These are phyloP conservation scores for Phytophthora pisi DNA, from an alignment of 352 stramenopile genomes.

Conservation along the genomic window DNA sequence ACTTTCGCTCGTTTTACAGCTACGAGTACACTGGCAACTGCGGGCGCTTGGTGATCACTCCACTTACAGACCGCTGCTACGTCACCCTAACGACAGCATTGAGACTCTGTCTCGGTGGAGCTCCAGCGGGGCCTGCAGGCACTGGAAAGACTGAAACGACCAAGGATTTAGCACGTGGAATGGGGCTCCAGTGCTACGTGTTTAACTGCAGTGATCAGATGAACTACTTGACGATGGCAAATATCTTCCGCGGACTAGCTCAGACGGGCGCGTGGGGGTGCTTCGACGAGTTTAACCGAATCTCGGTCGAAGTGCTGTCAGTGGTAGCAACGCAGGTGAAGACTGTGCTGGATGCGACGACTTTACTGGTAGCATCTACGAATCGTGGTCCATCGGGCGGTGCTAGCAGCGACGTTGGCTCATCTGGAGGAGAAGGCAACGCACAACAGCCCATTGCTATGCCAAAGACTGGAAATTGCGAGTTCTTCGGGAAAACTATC, in stretches of 20 bases:
- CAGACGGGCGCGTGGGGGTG: slow-evolving; percentile 96
- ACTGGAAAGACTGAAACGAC: slow-evolving; percentile 90
- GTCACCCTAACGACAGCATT: slow-evolving; percentile 86
- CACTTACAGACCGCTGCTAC: slow-evolving; percentile 85
- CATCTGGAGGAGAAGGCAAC: slow-evolving; percentile 23
- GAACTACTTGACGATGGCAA: slow-evolving; percentile 97
- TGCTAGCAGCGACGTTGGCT: slow-evolving; percentile 9
- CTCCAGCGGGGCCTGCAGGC: slow-evolving; percentile 76
- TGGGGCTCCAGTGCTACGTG: slow-evolving; percentile 86
- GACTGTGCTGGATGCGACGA: slow-evolving; percentile 93
- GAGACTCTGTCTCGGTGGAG: slow-evolving; percentile 77
- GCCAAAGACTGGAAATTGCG: slow-evolving; percentile 64
- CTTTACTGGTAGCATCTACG: slow-evolving; percentile 29
- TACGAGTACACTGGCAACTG: slow-evolving; percentile 98
- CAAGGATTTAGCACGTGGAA: slow-evolving; percentile 77
- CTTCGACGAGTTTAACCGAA: slow-evolving; percentile 98
- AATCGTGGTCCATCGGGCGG: slow-evolving; percentile 17
- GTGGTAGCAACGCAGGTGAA: slow-evolving; percentile 98
- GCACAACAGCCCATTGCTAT: slow-evolving; percentile 43
- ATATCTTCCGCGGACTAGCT: slow-evolving; percentile 94
- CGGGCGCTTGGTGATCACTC: slow-evolving; percentile 84
- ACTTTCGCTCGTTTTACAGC: slow-evolving; percentile 93
- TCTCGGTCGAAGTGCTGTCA: slow-evolving; percentile 95
- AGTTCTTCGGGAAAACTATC: slow-evolving; percentile 93
- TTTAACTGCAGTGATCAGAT: slow-evolving; percentile 92